A percentile compares a stretch with the other conserved stretches of the same genome.
These are phyloP conservation scores for Tolypocladium endophyticum DNA, from an alignment of 2,329 filamentous ascomycete genomes.

Conservation along the genomic window DNA sequence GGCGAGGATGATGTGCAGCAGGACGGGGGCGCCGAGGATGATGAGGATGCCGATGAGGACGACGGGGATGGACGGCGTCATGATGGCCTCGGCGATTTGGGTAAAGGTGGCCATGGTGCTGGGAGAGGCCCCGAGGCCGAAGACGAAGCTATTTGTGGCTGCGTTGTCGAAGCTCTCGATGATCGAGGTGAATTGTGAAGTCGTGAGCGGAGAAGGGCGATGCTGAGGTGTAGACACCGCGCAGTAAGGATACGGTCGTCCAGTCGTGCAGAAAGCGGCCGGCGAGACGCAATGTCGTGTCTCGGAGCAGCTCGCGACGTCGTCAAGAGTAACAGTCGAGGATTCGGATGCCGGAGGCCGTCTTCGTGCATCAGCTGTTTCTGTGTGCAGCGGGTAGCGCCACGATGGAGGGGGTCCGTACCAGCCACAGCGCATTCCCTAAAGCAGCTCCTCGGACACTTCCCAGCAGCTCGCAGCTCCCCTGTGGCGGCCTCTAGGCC, in stretches of 20 bases:
- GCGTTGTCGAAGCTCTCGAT: background rate
- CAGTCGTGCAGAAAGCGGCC: background rate
- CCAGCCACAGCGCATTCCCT: background rate
- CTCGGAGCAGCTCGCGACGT: background rate
- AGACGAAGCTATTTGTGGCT: background rate
- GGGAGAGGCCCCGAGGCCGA: slow-evolving; percentile 4
- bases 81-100: slow-evolving; percentile 37
- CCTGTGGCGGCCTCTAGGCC: background rate
- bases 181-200: background rate
- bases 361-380: background rate
- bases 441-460: no score
- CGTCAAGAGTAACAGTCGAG: background rate
- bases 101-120: slow-evolving; percentile 26
- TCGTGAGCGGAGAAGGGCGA: slow-evolving; percentile 1
- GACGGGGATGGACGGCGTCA: slow-evolving; percentile 49
- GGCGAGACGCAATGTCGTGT: background rate
- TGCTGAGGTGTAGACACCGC: background rate
- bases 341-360: background rate
- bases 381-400: background rate
- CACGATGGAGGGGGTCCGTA: background rate
- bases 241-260: background rate
- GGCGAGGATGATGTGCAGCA: slow-evolving; percentile 69
- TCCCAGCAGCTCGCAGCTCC: no score
- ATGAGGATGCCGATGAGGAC: slow-evolving; percentile 61
- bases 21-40: slow-evolving; percentile 60